Conservation (phyloP, 495 filamentous ascomycete species). For the Aspergillus kassunensis region DNA sequence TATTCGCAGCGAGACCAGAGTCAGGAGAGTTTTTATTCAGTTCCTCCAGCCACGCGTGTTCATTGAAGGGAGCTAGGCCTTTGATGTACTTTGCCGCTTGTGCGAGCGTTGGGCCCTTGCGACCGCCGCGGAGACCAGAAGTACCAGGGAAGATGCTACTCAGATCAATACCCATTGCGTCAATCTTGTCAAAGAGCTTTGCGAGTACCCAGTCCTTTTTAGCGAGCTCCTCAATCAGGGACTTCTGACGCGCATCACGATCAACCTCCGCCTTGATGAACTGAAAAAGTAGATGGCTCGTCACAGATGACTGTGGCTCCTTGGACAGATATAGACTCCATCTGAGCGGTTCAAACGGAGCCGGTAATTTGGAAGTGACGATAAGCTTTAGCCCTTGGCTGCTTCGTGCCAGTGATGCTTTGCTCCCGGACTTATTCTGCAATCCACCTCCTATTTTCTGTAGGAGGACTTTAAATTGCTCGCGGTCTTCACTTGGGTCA, state of each 20-base stretch:
- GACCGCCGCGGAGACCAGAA: constrained; percentile 37
- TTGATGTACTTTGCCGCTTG: constrained; percentile 41
- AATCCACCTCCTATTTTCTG: constrained; percentile 66
- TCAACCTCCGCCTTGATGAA: constrained; percentile 56
- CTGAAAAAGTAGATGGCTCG: constrained; percentile 64
- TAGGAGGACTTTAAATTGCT: constrained; percentile 69
- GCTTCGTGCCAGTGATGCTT: constrained; percentile 23
- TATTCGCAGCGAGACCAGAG: constrained; percentile 21
- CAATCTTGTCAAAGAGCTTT: constrained; percentile 75
- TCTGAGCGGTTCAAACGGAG: constrained; percentile 60
- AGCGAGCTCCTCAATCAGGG: constrained; percentile 55
- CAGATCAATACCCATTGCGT: constrained; percentile 62
- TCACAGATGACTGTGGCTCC: constrained; percentile 49
- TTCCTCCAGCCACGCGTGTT: constrained; percentile 37
- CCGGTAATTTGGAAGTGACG: constrained; percentile 59
- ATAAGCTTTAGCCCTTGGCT: constrained; percentile 50
- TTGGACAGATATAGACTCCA: constrained; percentile 64
- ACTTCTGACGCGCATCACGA: constrained; percentile 47
- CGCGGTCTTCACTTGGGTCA: constrained; percentile 72
- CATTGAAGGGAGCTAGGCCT: constrained; percentile 45
- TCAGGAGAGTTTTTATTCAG: constrained; percentile 14
- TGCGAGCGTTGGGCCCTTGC: constrained; percentile 30
- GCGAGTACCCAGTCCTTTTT: constrained; percentile 79
- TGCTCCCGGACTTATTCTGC: constrained; percentile 35
- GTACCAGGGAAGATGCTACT: constrained; percentile 66